Base-by-base conservation (phyloP, 192 early-diverging fungal species). In the Gryganskiella cystojenkinii region DNA sequence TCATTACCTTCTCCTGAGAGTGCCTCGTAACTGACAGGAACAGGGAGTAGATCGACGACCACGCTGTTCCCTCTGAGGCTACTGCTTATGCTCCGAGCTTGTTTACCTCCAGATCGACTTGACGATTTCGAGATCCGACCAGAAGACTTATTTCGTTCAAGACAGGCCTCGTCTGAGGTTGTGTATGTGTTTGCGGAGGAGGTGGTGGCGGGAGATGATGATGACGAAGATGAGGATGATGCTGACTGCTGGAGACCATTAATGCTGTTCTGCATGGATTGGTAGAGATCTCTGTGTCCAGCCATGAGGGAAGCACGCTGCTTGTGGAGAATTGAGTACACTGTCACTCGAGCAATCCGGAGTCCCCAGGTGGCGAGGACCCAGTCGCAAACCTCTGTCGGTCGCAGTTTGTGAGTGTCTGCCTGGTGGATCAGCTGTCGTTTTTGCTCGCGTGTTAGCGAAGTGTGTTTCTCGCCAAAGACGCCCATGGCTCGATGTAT, bases 341-440 rank as follows among this genome's bases (percentile, higher is more conserved):
- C 74, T 8, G 74, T 78, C 24, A 78, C 74, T 3, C 74, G 53
- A 5, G 74, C 74, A n/a, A 78, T 78, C 40, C 66, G 45, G n/a
- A 78, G 61, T 20, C 74, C 74, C 74, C 74, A 78, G 3, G 74
- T 78, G 15, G 74, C 61, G 22, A 64, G 35, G 2, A 78, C 74
- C 74, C 74, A 78, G 30, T 67, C 74, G 42, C 74, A 78, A 2
- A 78, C 74, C 61, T 78, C 74, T 42, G 74, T 78, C 30, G 74
- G 74, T 1, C 74, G 65, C 17, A 78, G 50, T 53, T 78, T 78
- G 60, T 78, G 56, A 14, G 74, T 69, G 47, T 78, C 74, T n/a
- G 74, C 74, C 28, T 78, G 74, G 20, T 64, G 61, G 49, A 78
- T 78, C 67, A 78, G 43, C 24, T 69, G 67, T n/a, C 74, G 74